Evolutionary conservation across 1,284 basidiomycete genomes (phyloP), one percentile per base, ranked within the genome.

Genomic region (Kwoniella shivajii): DNA sequence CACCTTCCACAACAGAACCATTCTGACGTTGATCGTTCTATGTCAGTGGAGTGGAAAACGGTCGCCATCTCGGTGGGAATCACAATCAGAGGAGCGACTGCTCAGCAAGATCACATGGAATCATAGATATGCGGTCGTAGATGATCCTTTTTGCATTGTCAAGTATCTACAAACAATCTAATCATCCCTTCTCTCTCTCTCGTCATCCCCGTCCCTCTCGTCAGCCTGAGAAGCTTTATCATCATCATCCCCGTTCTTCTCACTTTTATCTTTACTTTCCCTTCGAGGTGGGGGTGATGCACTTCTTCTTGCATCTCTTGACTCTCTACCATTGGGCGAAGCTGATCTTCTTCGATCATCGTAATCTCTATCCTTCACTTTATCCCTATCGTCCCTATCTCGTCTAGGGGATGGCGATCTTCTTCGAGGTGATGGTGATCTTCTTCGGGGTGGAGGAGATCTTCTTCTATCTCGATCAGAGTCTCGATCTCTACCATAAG

Each of bases 161-260:
- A n/a, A n/a, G n/a, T n/a, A n/a, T n/a, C n/a, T n/a, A n/a, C n/a
- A 36, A 10, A n/a, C 37, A 39, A 20, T n/a, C n/a, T 60, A 63
- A 38, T 64, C 64, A 49, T 66, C 57, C 14, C 64, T 33, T 41
- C 57, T 53, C 48, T 68, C 66, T 33, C 60, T 56, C 20, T 64
- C 64, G 24, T 64, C 60, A 30, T 67, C 59, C 68, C 81, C 80
- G 16, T 83, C 81, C 59, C 79, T 78, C 51, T 70, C 64, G 48
- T 66, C 41, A 69, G 64, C 50, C 56, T 65, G 56, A 38, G 59
- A 58, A 36, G 50, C 59, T 26, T 51, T 50, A 24, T 67, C 68
- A 43, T 29, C 27, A 14, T 18, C 24, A 14, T 31, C 30, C 26
- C 50, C 41, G n/a, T 37, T 38, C n/a, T 24, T 33, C 20, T 33